Evolutionary conservation across 345 rosid species (phyloP).

Genomic region (Populus davidiana): DNA sequence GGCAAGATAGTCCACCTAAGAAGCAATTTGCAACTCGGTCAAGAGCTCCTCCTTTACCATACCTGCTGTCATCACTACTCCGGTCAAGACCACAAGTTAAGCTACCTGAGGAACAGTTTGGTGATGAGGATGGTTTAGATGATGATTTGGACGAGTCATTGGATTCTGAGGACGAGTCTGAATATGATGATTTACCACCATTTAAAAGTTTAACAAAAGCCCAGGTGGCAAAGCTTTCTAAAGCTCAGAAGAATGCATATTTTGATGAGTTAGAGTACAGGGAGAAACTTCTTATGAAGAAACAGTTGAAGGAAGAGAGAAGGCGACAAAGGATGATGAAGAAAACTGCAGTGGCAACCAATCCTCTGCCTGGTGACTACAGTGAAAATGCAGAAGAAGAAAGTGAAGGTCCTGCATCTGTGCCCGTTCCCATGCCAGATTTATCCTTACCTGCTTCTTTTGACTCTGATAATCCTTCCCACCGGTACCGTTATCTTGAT

Average conservation of each 20-base stretch:
- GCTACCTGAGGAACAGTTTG: conserved; percentile 87
- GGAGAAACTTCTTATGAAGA: conserved; percentile 84
- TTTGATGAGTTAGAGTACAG: conserved; percentile 81
- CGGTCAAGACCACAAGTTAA: conserved; percentile 86
- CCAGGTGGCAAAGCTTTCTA: conserved; percentile 68
- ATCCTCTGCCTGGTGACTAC: conserved; percentile 49
- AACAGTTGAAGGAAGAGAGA: conserved; percentile 85
- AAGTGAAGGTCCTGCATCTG: conserved; percentile 66
- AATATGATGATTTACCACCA: conserved; percentile 80
- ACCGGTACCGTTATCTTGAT: conserved; percentile 91
- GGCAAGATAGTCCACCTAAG: conserved; percentile 84
- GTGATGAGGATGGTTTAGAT: conserved; percentile 66
- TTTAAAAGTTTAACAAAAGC: conserved; percentile 70
- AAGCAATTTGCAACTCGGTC: conserved; percentile 64
- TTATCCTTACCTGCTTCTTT: conserved; percentile 86
- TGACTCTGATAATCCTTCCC: conserved; percentile 92
- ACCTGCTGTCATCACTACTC: conserved; percentile 85
- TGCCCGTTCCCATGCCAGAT: conserved; percentile 94
- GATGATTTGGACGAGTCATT: conserved; percentile 75
- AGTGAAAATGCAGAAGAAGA: conserved; percentile 71
- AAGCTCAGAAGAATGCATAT: conserved; percentile 78
- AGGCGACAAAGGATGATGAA: conserved; percentile 64
- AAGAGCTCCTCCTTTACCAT: conserved; percentile 78
- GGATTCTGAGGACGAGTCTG: conserved; percentile 80
- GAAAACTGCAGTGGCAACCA: conserved; percentile 59